Evolutionary conservation across 148 eudicot species (phyloP).

Genomic region (Pharnaceum exiguum): DNA sequence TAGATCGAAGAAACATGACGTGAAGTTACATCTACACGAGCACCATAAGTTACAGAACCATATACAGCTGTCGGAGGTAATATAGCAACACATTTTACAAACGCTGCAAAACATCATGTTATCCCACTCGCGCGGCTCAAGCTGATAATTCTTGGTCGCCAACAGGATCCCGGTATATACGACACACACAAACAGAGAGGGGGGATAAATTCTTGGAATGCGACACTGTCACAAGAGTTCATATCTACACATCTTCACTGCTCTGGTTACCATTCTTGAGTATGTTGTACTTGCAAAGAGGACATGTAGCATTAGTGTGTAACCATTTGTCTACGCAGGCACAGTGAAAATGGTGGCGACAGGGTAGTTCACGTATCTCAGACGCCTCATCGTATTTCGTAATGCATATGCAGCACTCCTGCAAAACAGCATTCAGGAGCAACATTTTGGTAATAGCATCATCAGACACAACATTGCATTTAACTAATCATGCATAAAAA

Average conservation of each 20-base stretch:
- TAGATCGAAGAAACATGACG: neutral
- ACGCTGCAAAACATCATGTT: slow-evolving; percentile 12
- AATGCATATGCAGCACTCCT: slow-evolving; percentile 91
- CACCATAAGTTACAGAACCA: slow-evolving; percentile 23
- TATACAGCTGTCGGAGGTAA: slow-evolving; percentile 12
- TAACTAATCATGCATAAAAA: too few relatives aligned
- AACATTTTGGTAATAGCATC: too few relatives aligned
- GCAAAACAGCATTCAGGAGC: neutral
- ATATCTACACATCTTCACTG: slow-evolving; percentile 55
- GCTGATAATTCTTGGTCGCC: slow-evolving; percentile 4
- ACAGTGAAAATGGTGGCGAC: slow-evolving; percentile 79
- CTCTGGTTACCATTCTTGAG: slow-evolving; percentile 59
- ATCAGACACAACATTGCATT: too few relatives aligned
- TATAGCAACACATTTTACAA: slow-evolving; percentile 13
- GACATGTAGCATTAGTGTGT: slow-evolving; percentile 80
- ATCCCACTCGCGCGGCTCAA: slow-evolving; percentile 14
- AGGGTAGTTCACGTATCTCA: slow-evolving; percentile 85
- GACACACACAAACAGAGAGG: slow-evolving; percentile 10
- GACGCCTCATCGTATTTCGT: slow-evolving; percentile 67
- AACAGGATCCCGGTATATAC: slow-evolving; percentile 19
- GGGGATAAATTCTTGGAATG: neutral
- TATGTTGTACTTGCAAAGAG: slow-evolving; percentile 90
- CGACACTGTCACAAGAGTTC: slow-evolving; percentile 2
- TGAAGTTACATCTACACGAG: slow-evolving; percentile 13
- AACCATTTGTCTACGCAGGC: slow-evolving; percentile 91